Conservation (phyloP, 768 basidiomycete genomes). For the Mycena crocata region DNA sequence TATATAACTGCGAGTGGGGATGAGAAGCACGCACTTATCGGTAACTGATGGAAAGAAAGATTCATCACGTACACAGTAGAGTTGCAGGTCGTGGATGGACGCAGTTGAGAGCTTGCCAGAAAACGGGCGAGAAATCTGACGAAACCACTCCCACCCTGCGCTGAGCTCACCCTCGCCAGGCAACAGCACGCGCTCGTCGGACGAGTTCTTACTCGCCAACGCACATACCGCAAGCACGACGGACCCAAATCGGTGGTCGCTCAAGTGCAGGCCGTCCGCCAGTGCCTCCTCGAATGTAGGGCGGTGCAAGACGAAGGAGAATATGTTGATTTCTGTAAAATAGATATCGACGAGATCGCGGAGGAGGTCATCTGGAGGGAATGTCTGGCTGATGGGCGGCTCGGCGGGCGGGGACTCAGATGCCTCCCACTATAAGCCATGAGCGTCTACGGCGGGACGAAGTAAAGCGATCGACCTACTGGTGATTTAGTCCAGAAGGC, state of each 20-base stretch:
- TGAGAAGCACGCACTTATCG: too few relatives aligned
- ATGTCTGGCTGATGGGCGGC: background rate
- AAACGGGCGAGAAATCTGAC: conserved; percentile 62
- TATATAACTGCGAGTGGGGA: conserved; percentile 52
- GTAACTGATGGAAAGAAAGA: conserved; percentile 5
- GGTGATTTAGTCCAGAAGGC: conserved; percentile 15
- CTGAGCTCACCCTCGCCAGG: conserved; percentile 40
- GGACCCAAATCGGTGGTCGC: conserved; percentile 52
- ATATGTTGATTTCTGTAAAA: conserved; percentile 55
- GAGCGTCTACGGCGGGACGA: background rate
- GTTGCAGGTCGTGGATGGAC: conserved; percentile 68
- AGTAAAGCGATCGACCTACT: conserved; percentile 9
- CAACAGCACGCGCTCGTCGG: conserved; percentile 56
- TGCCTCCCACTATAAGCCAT: conserved; percentile 25
- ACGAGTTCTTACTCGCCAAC: conserved; percentile 52
- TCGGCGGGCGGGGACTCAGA: too few relatives aligned
- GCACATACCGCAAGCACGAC: conserved; percentile 66
- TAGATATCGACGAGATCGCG: conserved; percentile 59
- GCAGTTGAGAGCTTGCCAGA: conserved; percentile 57
- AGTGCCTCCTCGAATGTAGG: conserved; percentile 58
- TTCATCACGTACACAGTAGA: conserved; percentile 52
- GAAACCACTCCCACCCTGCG: conserved; percentile 57
- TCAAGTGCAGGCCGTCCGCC: conserved; percentile 49
- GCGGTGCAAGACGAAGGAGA: conserved; percentile 62
- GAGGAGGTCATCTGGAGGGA: conserved; percentile 45